Evolutionary conservation across 83 land plant genomes (phyloP).

Genomic region (Picea abies): DNA sequence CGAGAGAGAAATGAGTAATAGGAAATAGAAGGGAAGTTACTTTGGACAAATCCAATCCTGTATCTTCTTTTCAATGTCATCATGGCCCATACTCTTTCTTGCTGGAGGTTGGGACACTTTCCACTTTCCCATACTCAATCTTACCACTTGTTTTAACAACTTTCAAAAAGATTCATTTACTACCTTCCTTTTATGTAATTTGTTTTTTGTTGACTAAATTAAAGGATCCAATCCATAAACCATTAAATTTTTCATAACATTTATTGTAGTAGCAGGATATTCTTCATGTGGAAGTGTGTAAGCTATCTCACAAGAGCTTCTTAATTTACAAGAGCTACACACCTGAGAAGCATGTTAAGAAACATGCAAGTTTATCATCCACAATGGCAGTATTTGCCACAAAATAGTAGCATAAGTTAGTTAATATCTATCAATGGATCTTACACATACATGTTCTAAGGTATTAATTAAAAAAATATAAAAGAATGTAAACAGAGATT

Average conservation of each 20-base stretch:
- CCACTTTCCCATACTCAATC: too few relatives aligned
- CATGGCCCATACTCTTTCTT: too few relatives aligned
- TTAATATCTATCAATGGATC: too few relatives aligned
- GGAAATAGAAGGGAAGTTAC: too few relatives aligned
- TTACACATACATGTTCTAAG: too few relatives aligned
- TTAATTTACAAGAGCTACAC: conserved; percentile 66
- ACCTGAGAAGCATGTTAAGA: conserved; percentile 35
- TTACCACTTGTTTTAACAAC: conserved; percentile 64
- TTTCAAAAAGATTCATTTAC: conserved; percentile 54
- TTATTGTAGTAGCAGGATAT: conserved; percentile 53
- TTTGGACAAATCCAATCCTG: too few relatives aligned
- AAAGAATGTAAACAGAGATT: too few relatives aligned
- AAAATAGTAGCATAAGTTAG: too few relatives aligned
- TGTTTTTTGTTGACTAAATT: conserved; percentile 46
- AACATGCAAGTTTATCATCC: neutral
- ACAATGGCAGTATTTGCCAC: too few relatives aligned
- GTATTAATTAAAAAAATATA: too few relatives aligned
- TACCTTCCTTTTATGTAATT: conserved; percentile 31
- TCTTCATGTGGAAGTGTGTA: conserved; percentile 49
- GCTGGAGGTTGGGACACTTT: neutral
- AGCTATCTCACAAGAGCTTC: conserved; percentile 3
- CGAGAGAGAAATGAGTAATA: neutral
- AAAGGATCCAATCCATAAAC: conserved; percentile 66
- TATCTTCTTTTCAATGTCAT: too few relatives aligned
- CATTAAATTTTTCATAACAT: conserved; percentile 53